phyloP scores from a whole-genome alignment of 2,329 filamentous ascomycete genomes.

The Ophioceras dolichostomum region DNA sequence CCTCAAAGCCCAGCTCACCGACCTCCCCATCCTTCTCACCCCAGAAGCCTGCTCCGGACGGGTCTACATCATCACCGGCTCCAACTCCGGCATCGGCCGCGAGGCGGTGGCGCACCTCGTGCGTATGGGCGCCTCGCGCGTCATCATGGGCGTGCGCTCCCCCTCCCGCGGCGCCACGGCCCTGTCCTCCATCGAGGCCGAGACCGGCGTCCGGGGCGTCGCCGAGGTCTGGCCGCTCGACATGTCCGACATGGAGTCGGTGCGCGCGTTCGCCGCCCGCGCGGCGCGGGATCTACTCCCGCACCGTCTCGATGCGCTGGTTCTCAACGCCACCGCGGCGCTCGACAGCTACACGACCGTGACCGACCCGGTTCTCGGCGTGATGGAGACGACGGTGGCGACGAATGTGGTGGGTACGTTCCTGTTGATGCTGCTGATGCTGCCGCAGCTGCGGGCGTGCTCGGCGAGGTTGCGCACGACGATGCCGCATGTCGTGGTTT shows the following conservation, averaged over 20 bases:
- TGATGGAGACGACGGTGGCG: constrained; percentile 5
- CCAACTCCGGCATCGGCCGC: constrained; percentile 10
- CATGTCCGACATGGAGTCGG: constrained; percentile 19
- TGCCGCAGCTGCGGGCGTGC: constrained; percentile 8
- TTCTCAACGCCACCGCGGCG: constrained; percentile 23
- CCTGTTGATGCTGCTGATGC: constrained; percentile 5
- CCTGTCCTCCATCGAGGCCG: neutral
- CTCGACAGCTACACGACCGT: constrained; percentile 4
- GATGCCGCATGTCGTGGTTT: constrained; percentile 2
- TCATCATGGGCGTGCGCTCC: constrained; percentile 25
- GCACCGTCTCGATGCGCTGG: constrained; percentile 18
- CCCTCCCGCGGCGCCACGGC: constrained; percentile 6
- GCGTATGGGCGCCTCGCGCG: constrained; percentile 16
- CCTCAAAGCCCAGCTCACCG: neutral
- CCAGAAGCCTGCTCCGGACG: neutral
- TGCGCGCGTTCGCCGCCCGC: constrained; percentile 19
- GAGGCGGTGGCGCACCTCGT: constrained; percentile 13
- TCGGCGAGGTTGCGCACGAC: constrained; percentile 1
- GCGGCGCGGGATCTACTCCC: constrained; percentile 10
- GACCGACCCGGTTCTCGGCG: too few relatives aligned
- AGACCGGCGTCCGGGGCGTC: neutral
- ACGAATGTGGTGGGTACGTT: constrained; percentile 9
- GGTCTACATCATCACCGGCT: constrained; percentile 10
- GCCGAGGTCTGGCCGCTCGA: constrained; percentile 26
- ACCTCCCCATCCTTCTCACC: neutral